These are phyloP conservation scores for Ascoidea tarda DNA, from an alignment of 805 yeast genomes.

Conservation along the genomic window DNA sequence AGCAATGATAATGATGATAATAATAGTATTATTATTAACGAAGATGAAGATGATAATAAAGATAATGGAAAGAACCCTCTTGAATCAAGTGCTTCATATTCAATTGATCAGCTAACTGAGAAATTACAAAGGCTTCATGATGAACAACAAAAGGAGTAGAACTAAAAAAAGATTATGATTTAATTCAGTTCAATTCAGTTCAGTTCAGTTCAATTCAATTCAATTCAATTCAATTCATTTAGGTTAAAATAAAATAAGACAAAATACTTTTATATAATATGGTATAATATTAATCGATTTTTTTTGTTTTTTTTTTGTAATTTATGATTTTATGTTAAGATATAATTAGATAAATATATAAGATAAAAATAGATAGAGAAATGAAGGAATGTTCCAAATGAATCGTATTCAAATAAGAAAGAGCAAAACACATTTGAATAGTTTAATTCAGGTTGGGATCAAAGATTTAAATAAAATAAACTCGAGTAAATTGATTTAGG, in stretches of 20 bases:
- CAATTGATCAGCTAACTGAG: conserved; percentile 1
- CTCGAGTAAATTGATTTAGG: background rate
- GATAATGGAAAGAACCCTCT: too few relatives aligned
- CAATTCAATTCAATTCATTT: background rate
- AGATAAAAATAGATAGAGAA: background rate
- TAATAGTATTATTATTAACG: too few relatives aligned
- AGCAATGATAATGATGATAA: too few relatives aligned
- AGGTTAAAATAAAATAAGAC: too few relatives aligned
- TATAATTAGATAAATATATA: background rate
- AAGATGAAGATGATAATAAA: too few relatives aligned
- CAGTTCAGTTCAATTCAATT: background rate
- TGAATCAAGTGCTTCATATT: too few relatives aligned
- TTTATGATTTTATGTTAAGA: background rate
- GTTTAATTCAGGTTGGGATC: too few relatives aligned
- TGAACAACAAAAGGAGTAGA: background rate
- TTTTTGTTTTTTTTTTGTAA: background rate
- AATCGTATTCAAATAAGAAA: background rate
- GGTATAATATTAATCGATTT: too few relatives aligned
- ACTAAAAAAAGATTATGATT: too few relatives aligned
- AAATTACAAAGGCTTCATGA: background rate
- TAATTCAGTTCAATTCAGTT: background rate
- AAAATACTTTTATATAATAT: too few relatives aligned
- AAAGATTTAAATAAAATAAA: too few relatives aligned
- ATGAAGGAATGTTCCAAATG: conserved; percentile 5
- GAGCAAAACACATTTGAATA: too few relatives aligned